phyloP scores from a whole-genome alignment of 169 alveolate genomes.

The Plasmodium billcollinsi region DNA sequence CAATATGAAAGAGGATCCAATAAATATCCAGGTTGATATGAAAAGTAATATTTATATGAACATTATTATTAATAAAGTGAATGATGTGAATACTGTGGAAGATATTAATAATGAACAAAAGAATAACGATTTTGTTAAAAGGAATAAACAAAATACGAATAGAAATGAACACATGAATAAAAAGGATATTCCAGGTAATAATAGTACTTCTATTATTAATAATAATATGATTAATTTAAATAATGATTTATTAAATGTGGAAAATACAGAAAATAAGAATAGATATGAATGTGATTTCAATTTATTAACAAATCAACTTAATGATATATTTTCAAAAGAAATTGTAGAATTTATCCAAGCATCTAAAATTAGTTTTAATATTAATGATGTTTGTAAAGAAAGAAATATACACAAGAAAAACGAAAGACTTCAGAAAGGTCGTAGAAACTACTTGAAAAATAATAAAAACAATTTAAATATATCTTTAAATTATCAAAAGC shows the following conservation, averaged over 20 bases:
- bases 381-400: constrained; percentile 64
- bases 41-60: too few relatives aligned
- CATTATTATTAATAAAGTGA: too few relatives aligned
- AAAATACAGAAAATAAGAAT: constrained; percentile 8
- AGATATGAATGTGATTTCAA: constrained; percentile 66
- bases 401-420: constrained; percentile 26
- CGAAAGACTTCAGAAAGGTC: constrained; percentile 45
- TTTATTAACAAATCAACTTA: constrained; percentile 40
- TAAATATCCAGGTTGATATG: too few relatives aligned
- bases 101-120: too few relatives aligned
- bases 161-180: too few relatives aligned
- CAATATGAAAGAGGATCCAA: too few relatives aligned
- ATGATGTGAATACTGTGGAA: too few relatives aligned
- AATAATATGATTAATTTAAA: not conserved
- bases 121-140: too few relatives aligned
- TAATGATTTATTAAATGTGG: not conserved
- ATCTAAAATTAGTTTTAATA: constrained; percentile 53
- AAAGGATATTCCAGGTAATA: too few relatives aligned
- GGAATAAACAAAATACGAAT: too few relatives aligned
- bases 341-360: constrained; percentile 74
- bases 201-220: not conserved
- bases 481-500: constrained; percentile 15
- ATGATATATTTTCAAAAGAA: constrained; percentile 75
- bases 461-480: constrained; percentile 17
- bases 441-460: constrained; percentile 31